phyloP scores from a whole-genome alignment of 345 rosid genomes.

The Jatropha curcas region DNA sequence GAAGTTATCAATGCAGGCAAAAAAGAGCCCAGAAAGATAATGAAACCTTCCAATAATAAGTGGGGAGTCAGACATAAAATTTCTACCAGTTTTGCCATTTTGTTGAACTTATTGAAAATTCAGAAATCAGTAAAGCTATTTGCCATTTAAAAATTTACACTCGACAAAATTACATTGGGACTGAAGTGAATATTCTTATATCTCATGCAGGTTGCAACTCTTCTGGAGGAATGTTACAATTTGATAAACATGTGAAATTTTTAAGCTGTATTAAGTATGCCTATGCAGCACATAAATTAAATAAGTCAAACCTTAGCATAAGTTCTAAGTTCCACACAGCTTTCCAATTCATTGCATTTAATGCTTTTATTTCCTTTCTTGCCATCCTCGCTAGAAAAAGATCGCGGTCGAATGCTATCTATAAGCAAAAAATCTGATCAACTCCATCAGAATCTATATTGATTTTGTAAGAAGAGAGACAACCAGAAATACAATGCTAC shows the following conservation, averaged over 20 bases:
- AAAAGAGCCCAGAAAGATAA: not conserved
- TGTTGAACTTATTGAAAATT: not conserved
- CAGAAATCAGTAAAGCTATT: not conserved
- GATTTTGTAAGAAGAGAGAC: not conserved
- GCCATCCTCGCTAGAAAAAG: slow-evolving; percentile 27
- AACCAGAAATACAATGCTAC: not conserved
- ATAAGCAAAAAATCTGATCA: slow-evolving; percentile 19
- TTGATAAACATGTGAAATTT: not conserved
- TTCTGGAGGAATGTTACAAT: not conserved
- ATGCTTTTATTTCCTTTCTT: slow-evolving; percentile 24
- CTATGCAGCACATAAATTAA: not conserved
- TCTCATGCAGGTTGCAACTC: not conserved
- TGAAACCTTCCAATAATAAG: not conserved
- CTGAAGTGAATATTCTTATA: not conserved
- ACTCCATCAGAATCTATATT: slow-evolving; percentile 13
- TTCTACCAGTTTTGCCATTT: not conserved
- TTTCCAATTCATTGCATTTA: slow-evolving; percentile 17
- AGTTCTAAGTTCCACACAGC: slow-evolving; percentile 27
- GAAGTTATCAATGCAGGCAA: not conserved
- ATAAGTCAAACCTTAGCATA: slow-evolving; percentile 41
- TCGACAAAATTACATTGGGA: not conserved
- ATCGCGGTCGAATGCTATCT: slow-evolving; percentile 37
- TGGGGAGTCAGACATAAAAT: not conserved
- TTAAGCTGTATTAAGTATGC: not conserved
- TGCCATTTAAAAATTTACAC: not conserved